These are phyloP conservation scores for Solanum chilense DNA, from an alignment of 257 asterid genomes.

Conservation along the genomic window DNA sequence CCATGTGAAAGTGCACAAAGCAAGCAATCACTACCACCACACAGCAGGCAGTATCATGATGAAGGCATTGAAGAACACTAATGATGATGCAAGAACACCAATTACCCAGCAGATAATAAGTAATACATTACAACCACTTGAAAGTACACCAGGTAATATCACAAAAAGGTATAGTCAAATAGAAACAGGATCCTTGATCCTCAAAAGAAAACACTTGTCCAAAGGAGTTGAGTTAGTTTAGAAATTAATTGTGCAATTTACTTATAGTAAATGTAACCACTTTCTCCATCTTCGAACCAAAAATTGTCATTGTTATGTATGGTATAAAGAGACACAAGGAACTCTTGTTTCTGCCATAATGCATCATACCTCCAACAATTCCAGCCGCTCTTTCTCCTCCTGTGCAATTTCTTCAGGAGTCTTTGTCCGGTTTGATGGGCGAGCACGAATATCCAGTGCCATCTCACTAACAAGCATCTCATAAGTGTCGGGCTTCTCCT, in stretches of 20 bases:
- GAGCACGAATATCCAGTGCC: constrained; percentile 81
- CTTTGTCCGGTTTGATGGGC: constrained; percentile 86
- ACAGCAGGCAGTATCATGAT: not conserved
- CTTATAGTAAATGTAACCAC: not conserved
- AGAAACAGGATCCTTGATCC: not conserved
- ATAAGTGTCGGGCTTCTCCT: constrained; percentile 80
- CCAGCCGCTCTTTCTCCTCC: constrained; percentile 92
- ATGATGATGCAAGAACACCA: not conserved
- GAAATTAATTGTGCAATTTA: not conserved
- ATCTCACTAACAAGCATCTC: constrained; percentile 66
- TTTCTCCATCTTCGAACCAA: not conserved
- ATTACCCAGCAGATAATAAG: not conserved
- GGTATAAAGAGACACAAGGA: not conserved
- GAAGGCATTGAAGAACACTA: not conserved
- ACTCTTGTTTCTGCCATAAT: not conserved
- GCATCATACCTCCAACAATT: constrained; percentile 64
- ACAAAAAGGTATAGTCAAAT: not conserved
- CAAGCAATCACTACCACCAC: not conserved
- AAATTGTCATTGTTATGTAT: not conserved
- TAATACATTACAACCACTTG: not conserved
- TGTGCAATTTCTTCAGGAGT: constrained; percentile 90
- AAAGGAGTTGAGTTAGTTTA: not conserved
- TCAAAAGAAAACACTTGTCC: not conserved
- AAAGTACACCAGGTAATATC: not conserved
- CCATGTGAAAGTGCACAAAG: not conserved